These are phyloP conservation scores for Nicotiana obtusifolia DNA, from an alignment of 257 asterid genomes.

Conservation along the genomic window DNA sequence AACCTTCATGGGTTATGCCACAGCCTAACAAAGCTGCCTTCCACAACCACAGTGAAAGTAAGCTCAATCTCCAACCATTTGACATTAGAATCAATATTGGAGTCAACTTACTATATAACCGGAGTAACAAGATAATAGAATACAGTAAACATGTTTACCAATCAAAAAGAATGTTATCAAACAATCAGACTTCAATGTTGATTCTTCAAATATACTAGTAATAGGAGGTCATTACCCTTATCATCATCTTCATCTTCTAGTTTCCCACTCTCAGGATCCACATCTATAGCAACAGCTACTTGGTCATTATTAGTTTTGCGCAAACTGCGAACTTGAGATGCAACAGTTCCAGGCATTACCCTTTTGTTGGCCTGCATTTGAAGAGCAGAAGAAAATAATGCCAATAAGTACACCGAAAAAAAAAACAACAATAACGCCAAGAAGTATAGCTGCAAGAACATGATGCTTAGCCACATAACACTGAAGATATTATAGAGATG, in stretches of 20 bases:
- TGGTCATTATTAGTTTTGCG: slow-evolving; percentile 84
- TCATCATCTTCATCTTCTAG: slow-evolving; percentile 86
- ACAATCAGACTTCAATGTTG: not conserved
- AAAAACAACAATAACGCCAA: slow-evolving; percentile 1
- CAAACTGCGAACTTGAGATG: slow-evolving; percentile 88
- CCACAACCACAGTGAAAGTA: not conserved
- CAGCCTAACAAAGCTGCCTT: slow-evolving; percentile 3
- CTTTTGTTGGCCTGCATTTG: slow-evolving; percentile 64
- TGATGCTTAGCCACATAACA: not conserved
- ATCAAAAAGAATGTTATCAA: not conserved
- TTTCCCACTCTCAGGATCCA: slow-evolving; percentile 46
- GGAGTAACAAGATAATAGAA: not conserved
- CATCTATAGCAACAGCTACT: slow-evolving; percentile 84
- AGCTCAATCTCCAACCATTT: slow-evolving; percentile 3
- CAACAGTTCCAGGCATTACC: slow-evolving; percentile 49
- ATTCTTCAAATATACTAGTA: slow-evolving; percentile 5
- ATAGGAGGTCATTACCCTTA: slow-evolving; percentile 50
- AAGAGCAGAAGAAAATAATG: slow-evolving; percentile 18
- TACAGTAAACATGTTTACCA: not conserved
- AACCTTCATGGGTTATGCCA: not conserved
- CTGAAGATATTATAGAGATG: not conserved
- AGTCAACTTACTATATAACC: not conserved
- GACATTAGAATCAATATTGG: not conserved
- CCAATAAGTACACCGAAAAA: not conserved
- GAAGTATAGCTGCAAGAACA: not conserved